These are phyloP conservation scores for Butyriboletus loyo DNA, from an alignment of 768 basidiomycete species.

Conservation along the genomic window DNA sequence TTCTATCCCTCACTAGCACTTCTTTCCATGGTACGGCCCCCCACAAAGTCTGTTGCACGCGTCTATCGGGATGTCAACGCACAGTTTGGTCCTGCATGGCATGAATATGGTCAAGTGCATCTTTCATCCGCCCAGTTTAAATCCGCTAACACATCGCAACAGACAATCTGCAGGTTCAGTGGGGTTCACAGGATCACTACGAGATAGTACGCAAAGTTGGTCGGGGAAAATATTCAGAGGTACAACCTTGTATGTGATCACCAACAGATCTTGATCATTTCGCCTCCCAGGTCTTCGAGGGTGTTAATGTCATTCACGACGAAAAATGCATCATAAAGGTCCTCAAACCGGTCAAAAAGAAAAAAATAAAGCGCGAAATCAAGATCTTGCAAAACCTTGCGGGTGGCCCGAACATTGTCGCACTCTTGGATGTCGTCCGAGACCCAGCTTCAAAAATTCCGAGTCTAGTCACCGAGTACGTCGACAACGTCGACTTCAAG, in stretches of 20 bases:
- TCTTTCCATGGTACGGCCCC: conserved; percentile 62
- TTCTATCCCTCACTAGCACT: conserved; percentile 7
- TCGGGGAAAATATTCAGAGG: conserved; percentile 94
- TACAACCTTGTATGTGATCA: conserved; percentile 31
- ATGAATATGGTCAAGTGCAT: conserved; percentile 79
- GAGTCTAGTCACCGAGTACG: conserved; percentile 94
- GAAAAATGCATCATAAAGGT: conserved; percentile 99
- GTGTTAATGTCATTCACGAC: conserved; percentile 84
- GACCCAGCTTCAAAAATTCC: conserved; percentile 97
- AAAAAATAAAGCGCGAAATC: conserved; percentile 99
- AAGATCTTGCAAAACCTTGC: conserved; percentile 97
- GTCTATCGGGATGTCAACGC: conserved; percentile 88
- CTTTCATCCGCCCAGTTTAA: neutral
- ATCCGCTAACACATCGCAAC: conserved; percentile 20
- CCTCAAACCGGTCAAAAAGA: conserved; percentile 98
- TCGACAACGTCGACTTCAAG: conserved; percentile 98
- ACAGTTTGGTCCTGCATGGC: conserved; percentile 86
- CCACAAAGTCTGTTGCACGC: conserved; percentile 76
- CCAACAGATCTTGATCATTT: conserved; percentile 12
- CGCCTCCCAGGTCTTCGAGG: conserved; percentile 76
- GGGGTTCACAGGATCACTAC: conserved; percentile 96
- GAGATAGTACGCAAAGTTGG: conserved; percentile 97
- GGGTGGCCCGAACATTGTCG: conserved; percentile 93
- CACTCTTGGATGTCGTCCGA: conserved; percentile 90
- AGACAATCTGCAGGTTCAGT: conserved; percentile 97